Conservation (phyloP, 2,329 filamentous ascomycete genomes). For the Corynespora cassiicola region DNA sequence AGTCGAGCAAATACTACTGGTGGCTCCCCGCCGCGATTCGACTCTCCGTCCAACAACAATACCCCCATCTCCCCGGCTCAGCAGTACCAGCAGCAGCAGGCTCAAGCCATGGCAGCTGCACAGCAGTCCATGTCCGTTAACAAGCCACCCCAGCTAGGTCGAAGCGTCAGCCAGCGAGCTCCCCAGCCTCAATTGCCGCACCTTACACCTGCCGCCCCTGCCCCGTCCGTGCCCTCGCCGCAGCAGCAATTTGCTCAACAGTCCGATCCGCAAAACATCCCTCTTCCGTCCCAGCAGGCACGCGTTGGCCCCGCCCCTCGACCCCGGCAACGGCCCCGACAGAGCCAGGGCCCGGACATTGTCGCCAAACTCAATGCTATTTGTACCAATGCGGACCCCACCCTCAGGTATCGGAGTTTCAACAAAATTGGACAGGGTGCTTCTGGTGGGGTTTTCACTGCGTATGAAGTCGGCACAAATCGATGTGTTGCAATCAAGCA, state of each 20-base stretch:
- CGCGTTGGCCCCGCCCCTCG: constrained; percentile 66
- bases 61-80: constrained; percentile 44
- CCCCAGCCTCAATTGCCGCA: constrained; percentile 32
- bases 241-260: constrained; percentile 57
- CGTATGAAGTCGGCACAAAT: constrained; percentile 83
- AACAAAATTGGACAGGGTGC: constrained; percentile 98
- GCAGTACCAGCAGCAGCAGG: constrained; percentile 75
- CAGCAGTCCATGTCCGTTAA: constrained; percentile 72
- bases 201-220: constrained; percentile 48
- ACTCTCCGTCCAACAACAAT: constrained; percentile 56
- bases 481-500: constrained; percentile 97
- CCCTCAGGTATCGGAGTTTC: constrained; percentile 82
- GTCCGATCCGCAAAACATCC: constrained; percentile 51
- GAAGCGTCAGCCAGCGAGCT: constrained; percentile 74
- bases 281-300: constrained; percentile 54
- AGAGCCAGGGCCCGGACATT: constrained; percentile 83
- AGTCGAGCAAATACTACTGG: constrained; percentile 54
- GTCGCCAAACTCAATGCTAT: constrained; percentile 84
- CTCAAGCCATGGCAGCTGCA: constrained; percentile 79
- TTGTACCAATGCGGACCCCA: constrained; percentile 88
- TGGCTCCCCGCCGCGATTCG: constrained; percentile 40
- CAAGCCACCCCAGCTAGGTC: constrained; percentile 66
- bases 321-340: constrained; percentile 77
- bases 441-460: constrained; percentile 93
- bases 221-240: constrained; percentile 51